Evolutionary conservation across 73 alveolate genomes (phyloP), one percentile per base, ranked within the genome.

Genomic region (Paramecium primaurelia): DNA sequence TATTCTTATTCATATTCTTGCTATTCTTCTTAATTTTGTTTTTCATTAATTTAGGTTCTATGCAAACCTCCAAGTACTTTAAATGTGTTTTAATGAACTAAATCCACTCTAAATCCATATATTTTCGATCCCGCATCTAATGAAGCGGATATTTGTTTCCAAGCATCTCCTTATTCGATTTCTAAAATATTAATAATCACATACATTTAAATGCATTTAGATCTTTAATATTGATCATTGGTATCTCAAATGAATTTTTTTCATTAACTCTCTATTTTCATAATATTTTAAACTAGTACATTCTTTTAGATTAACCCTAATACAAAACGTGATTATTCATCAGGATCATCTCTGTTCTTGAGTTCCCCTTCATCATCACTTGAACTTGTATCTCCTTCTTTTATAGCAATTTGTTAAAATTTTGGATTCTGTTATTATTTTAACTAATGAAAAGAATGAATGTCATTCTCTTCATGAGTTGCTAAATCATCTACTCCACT

Each of bases 61-160:
- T 93, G 94, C 30, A 93, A 86, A 12, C 96, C 96, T 8, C 93
- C 95, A 14, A 92, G 69, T 8, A 93, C 85, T 93, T 92, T 93
- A 80, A 88, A 93, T 14, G 96, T 91, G 34, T 93, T 94, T 28
- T 86, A 73, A 77, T 93, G 95, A 1, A 93, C 92, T 73, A 71
- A 75, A 69, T 93, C 96, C 2, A 93, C 96, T 22, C 96, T 77
- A 91, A 37, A 91, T 4, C 94, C 95, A 93, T 93, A 93, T 11
- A 93, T 91, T 58, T 92, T 93, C 10, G 96, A 86, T 34, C 93
- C 93, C 32, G 96, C 96, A 77, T 93, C 96, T 18, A 93, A 51
- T 26, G 96, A 75, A 49, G 95, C 93, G 60, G 93, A 75, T 6
- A 93, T 87, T 54, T 86, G 80, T 40, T 88, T 54, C 96, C 96